Evolutionary conservation across 106 monocot species (phyloP), one percentile per base, ranked within the genome.

Genomic region (Acorus calamus): DNA sequence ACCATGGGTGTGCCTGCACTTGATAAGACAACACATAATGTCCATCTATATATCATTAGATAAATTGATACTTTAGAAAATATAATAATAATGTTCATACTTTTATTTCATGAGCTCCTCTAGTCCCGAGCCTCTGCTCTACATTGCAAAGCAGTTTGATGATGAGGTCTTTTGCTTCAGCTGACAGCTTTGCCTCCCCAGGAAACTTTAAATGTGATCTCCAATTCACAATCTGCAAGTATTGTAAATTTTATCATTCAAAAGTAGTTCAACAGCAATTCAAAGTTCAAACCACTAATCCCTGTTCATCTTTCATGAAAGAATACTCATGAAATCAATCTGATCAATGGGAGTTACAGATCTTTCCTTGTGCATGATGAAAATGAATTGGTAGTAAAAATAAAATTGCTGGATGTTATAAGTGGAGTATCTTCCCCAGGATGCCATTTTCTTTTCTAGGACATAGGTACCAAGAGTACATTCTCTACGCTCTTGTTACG

Each of bases 81-180:
- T 46, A 4, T 5, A 11, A 5, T 53, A 6, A 28, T 55, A 43
- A 53, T 51, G 47, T 13, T 6, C 11, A n/a, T n/a, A 94, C 94
- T 83, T 96, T 96, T 74, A 96, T 96, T 77, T 96, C 94, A 76
- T 90, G 73, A 43, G 90, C 90, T 61, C 87, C 94, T 74, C 69
- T 87, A 41, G 87, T 96, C 61, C 94, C 94, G 65, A 96, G 94
- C 70, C 94, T 81, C 64, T 87, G 84, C 56, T 87, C 90, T 64
- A 96, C 90, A 72, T 96, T 96, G 66, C 94, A 96, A 14, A 96
- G 71, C 45, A 96, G 67, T 55, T 77, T 87, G 80, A 85, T 67
- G 56, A 98, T 88, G 62, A 98, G 85, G 68, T 98, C 91, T 81
- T 88, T 98, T 7, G 96, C 96, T 75, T 98, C 96, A 67, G 80